Evolutionary conservation across 2,329 filamentous ascomycete genomes (phyloP), one percentile per base, ranked within the genome.

Genomic region (Colletotrichum abscissum): DNA sequence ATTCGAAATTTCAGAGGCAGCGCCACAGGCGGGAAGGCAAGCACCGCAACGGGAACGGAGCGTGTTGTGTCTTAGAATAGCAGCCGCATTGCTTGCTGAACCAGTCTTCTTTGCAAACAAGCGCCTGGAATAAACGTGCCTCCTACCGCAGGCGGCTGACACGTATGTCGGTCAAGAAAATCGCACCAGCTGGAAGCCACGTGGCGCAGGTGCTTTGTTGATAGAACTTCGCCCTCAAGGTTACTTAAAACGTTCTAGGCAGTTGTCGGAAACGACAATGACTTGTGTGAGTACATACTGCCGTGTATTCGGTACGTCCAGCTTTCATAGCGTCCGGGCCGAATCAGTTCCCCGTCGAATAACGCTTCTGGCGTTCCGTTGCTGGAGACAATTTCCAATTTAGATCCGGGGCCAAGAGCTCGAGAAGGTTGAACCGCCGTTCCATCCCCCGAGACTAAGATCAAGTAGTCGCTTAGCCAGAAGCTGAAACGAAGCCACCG

Each of bases 361-460:
- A 30, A 16, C 8, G 42, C 19, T 55, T 42, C 3, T n/a, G 14
- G n/a, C 1, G n/a, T 28, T 28, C 42, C 54, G 9, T 54, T 35
- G 22, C 35, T 33, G 7, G 38, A 63, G 22, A 24, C 58, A 26
- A 28, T 26, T 30, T 19, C 52, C 60, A 9, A 11, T 33, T 52
- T 54, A 24, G 28, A 33, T 56, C 63, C 65, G 57, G 69, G 22
- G 52, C 64, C 58, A 52, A 63, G 54, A 42, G 58, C 64, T 63
- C 52, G 63, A 63, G 58, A 69, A 72, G 59, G 69, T 55, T 60
- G 59, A 42, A 60, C 49, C 52, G 33, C 59, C 65, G 58, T 63
- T 68, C 54, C 26, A 46, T 46, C 42, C 65, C 22, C 65, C 24
- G 56, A 28, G n/a, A 64, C 65, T 63, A 63, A 66, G 38, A 58